Evolutionary conservation across 768 basidiomycete genomes (phyloP), one percentile per base, ranked within the genome.

Genomic region (Xanthoconium purpureum): DNA sequence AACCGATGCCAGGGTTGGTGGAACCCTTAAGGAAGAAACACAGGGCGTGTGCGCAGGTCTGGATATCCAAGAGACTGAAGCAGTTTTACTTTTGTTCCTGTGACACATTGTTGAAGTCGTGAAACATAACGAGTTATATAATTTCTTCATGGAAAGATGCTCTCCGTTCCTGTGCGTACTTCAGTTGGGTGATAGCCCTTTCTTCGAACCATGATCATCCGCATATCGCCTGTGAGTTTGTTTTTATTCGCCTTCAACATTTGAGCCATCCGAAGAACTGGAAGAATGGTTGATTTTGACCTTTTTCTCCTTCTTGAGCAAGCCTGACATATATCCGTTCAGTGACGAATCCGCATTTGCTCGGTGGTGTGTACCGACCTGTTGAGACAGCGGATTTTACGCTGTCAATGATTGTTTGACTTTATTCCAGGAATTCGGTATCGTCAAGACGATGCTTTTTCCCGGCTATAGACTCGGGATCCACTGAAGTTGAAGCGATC

Each of bases 361-460:
- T 44, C 32, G 29, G 8, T 50, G 5, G 30, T 11, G 13, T 15
- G 72, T 80, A 62, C 68, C 14, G 18, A 92, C 92, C 96, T 37
- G 83, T 81, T 46, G 87, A 79, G 13, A 99, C 96, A 5, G 96
- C 96, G 54, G 80, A 92, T 77, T 91, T 91, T 32, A 98, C 95
- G 60, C 81, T 85, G 61, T 96, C 94, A 3, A 93, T 91, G 29
- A 98, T 83, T 65, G 96, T 94, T 70, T 83, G 78, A 63, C 87
- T 94, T 74, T 96, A 87, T 69, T 98, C 94, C 38, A 99, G 69
- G 68, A 89, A 99, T 70, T 94, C 89, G 3, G 84, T 87, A 66
- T 99, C 96, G 47, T 98, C 94, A 45, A 98, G 86, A 29, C 91
- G 83, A 63, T 91, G 89, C 66, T 96, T 97, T 78, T 82, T 87